A percentile compares a stretch with the other conserved stretches of the same genome.
Conservation (phyloP, 2,329 filamentous ascomycete genomes). For the Keithomyces neogunnii region DNA sequence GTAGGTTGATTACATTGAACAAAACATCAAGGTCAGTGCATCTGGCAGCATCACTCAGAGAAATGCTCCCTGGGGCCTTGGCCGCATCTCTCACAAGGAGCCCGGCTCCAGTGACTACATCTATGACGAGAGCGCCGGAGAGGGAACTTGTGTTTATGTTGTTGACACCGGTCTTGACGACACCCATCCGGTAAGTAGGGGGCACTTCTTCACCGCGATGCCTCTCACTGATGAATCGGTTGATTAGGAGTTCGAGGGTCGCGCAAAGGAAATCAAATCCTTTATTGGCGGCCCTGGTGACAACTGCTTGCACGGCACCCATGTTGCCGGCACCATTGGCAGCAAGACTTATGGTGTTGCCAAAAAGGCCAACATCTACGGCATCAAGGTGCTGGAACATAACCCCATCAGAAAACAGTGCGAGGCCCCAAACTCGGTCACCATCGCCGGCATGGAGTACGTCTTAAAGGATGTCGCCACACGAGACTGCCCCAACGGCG, state of each 20-base stretch:
- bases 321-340: slow-evolving; percentile 25
- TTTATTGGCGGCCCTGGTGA: slow-evolving; percentile 20
- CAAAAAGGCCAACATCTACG: slow-evolving; percentile 27
- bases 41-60: slow-evolving; percentile 18
- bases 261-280: slow-evolving; percentile 26
- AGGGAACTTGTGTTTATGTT: slow-evolving; percentile 30
- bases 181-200: slow-evolving; percentile 22
- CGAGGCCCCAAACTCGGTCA: slow-evolving; percentile 25
- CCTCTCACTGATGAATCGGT: background rate
- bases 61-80: slow-evolving; percentile 27
- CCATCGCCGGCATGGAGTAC: slow-evolving; percentile 32
- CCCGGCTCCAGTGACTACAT: slow-evolving; percentile 18
- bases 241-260: slow-evolving; percentile 27
- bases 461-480: slow-evolving; percentile 24
- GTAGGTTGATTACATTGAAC: slow-evolving; percentile 27
- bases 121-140: slow-evolving; percentile 25
- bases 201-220: background rate
- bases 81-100: slow-evolving; percentile 22
- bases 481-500: slow-evolving; percentile 27
- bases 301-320: slow-evolving; percentile 16
- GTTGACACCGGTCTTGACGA: slow-evolving; percentile 31
- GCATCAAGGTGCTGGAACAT: slow-evolving; percentile 28
- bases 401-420: slow-evolving; percentile 24
- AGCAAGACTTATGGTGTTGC: slow-evolving; percentile 28
- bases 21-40: slow-evolving; percentile 17